These are phyloP conservation scores for Sisymbrium altissimum DNA, from an alignment of 345 rosid species.

Conservation along the genomic window DNA sequence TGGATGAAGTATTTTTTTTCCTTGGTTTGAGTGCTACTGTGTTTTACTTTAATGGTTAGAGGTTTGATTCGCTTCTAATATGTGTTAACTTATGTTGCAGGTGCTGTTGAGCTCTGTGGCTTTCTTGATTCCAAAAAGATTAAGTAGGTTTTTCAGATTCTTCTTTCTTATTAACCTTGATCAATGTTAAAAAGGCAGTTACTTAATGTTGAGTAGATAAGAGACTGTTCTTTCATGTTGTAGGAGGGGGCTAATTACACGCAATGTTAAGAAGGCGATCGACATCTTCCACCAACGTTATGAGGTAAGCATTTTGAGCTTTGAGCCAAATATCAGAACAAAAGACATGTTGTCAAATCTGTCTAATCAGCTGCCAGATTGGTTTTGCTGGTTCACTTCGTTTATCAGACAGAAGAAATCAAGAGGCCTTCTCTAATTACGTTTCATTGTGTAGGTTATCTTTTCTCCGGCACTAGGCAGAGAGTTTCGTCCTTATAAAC, in stretches of 20 bases:
- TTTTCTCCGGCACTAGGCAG: constrained; percentile 94
- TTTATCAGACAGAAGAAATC: neutral
- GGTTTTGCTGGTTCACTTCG: neutral
- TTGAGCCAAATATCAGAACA: neutral
- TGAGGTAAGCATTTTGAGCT: constrained; percentile 52
- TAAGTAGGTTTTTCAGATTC: constrained; percentile 45
- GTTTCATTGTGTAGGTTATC: constrained; percentile 41
- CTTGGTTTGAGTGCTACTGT: neutral
- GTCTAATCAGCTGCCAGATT: neutral
- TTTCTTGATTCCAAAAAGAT: constrained; percentile 86
- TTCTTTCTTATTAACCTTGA: neutral
- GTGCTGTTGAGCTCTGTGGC: constrained; percentile 70
- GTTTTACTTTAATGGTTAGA: neutral
- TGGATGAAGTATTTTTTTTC: neutral
- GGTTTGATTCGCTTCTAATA: neutral
- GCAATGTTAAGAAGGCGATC: constrained; percentile 79
- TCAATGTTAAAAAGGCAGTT: neutral
- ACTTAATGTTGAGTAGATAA: neutral
- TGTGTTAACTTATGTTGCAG: constrained; percentile 40
- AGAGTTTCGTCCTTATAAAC: constrained; percentile 91
- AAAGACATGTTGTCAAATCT: neutral
- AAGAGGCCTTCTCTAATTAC: neutral
- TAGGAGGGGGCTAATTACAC: constrained; percentile 89
- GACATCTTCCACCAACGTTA: constrained; percentile 78
- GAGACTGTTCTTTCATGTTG: neutral